Evolutionary conservation across 2,329 filamentous ascomycete species (phyloP), one percentile per base, ranked within the genome.

Genomic region (Rosellinia necatrix): DNA sequence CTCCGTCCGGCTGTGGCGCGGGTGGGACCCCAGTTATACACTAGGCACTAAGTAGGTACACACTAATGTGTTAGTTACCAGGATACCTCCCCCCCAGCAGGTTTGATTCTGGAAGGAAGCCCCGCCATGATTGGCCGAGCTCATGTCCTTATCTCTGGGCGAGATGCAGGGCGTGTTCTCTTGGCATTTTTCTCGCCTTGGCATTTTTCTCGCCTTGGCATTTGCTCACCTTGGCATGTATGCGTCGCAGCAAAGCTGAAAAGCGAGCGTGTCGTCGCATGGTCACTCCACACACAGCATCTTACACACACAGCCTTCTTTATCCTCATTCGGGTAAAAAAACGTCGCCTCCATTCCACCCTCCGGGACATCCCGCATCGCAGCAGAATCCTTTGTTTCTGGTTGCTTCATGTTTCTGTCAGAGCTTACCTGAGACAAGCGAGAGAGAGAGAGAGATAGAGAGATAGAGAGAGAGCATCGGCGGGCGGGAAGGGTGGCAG

Each of bases 131-230:
- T 61, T 61, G 58, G 58, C 46, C 17, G 15, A 41, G 13, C 24
- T 15, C 34, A 42, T 6, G 13, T 51, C 27, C 58, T 61, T 61
- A 61, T 61, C 58, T 61, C 58, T 61, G 48, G 58, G 55, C 58
- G 40, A 27, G 29, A 19, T n/a, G 17, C 51, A 61, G 50, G 50
- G 58, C 24, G 19, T 50, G 25, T 15, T 19, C n/a, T n/a, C n/a
- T n/a, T n/a, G n/a, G n/a, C n/a, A n/a, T n/a, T n/a, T n/a, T n/a
- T n/a, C n/a, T n/a, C n/a, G n/a, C n/a, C n/a, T n/a, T n/a, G n/a
- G n/a, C n/a, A n/a, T n/a, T n/a, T n/a, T n/a, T n/a, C n/a, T n/a
- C n/a, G n/a, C n/a, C 58, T 61, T 61, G 58, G 58, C 58, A 6
- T 9, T 37, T 27, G 32, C 42, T 50, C 42, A 43, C 55, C 47